phyloP scores from a whole-genome alignment of 352 stramenopile species.

The Globisporangium perplexum region DNA sequence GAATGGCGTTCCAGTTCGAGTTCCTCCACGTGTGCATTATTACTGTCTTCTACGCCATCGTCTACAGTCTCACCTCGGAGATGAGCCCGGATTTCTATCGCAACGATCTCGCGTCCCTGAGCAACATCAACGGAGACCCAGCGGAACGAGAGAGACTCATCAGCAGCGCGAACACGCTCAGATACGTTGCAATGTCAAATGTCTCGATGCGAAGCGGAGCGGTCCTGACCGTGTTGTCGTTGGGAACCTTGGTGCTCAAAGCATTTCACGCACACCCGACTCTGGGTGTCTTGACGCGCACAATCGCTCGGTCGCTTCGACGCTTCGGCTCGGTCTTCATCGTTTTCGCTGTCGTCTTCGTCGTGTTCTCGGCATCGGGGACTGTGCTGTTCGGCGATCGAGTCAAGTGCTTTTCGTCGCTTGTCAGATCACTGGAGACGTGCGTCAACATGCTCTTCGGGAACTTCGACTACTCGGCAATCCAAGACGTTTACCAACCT shows the following conservation, averaged over 20 bases:
- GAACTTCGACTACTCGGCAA: slow-evolving; percentile 48
- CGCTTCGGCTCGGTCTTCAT: slow-evolving; percentile 50
- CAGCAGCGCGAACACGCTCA: slow-evolving; percentile 18
- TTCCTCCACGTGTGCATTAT: too few relatives aligned
- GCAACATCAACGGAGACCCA: slow-evolving; percentile 22
- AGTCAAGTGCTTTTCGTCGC: slow-evolving; percentile 37
- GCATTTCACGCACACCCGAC: slow-evolving; percentile 55
- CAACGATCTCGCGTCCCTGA: too few relatives aligned
- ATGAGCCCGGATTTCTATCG: too few relatives aligned
- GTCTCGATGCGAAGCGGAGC: slow-evolving; percentile 29
- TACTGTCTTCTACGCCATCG: too few relatives aligned
- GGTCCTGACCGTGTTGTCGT: slow-evolving; percentile 21
- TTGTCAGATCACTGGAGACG: slow-evolving; percentile 34
- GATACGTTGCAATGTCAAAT: slow-evolving; percentile 19
- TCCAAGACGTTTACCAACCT: slow-evolving; percentile 30
- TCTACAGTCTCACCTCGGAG: too few relatives aligned
- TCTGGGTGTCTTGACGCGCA: slow-evolving; percentile 50
- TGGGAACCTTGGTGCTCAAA: slow-evolving; percentile 35
- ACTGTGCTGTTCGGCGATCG: slow-evolving; percentile 50
- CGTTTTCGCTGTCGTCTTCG: slow-evolving; percentile 51
- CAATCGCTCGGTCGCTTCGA: slow-evolving; percentile 39
- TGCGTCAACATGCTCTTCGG: slow-evolving; percentile 69
- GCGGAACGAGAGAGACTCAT: slow-evolving; percentile 20
- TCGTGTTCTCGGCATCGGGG: slow-evolving; percentile 42
- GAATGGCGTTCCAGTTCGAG: too few relatives aligned